Conservation (phyloP, 257 asterid species). For the Salvia miltiorrhiza region DNA sequence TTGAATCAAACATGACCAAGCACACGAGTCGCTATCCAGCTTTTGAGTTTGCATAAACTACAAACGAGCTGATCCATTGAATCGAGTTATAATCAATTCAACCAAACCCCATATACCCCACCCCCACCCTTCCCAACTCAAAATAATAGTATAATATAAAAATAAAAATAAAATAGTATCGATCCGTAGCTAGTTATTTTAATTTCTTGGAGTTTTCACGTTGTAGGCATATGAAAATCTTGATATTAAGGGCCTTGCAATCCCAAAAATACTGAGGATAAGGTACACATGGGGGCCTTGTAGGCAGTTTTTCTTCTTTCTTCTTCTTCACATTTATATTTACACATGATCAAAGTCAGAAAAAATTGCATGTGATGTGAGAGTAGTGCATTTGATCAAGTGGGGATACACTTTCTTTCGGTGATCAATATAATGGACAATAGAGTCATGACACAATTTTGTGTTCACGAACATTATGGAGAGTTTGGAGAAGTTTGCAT, state of each 20-base stretch:
- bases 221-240: constrained; percentile 29
- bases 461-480: constrained; percentile 16
- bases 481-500: constrained; percentile 11
- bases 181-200: too few species aligned
- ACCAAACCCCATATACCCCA: neutral
- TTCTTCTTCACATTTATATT: constrained; percentile 1
- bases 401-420: neutral
- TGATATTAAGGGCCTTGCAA: constrained; percentile 22
- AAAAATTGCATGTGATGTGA: constrained; percentile 31
- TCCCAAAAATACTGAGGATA: constrained; percentile 25
- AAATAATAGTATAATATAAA: neutral
- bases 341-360: constrained; percentile 29
- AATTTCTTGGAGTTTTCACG: constrained; percentile 21
- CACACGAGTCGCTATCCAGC: constrained; percentile 19
- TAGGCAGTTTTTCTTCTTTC: neutral
- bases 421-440: constrained; percentile 25
- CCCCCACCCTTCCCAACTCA: neutral
- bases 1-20: neutral
- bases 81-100: constrained; percentile 12
- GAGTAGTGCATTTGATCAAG: neutral
- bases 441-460: constrained; percentile 21
- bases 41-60: neutral
- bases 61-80: constrained; percentile 17
- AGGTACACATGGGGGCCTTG: constrained; percentile 31
- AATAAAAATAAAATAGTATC: neutral